Evolutionary conservation across 805 yeast genomes (phyloP).

Genomic region (Kodamaea jinghongensis): DNA sequence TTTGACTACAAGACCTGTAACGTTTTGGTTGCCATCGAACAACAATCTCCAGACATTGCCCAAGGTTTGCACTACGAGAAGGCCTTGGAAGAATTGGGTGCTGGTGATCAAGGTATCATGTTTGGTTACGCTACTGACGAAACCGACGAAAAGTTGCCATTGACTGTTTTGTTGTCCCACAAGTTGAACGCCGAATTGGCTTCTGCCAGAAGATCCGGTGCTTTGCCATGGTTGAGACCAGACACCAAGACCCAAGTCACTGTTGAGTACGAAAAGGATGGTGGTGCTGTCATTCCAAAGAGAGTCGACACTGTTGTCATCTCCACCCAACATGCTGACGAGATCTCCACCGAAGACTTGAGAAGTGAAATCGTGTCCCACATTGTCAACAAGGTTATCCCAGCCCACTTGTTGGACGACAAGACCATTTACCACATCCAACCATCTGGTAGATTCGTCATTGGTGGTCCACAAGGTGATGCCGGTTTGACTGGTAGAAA

Average conservation of each 20-base stretch:
- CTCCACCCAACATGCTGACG: slow-evolving; percentile 97
- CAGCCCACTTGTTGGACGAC: slow-evolving; percentile 85
- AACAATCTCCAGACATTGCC: slow-evolving; percentile 98
- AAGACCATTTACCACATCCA: slow-evolving; percentile 97
- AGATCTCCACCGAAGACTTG: slow-evolving; percentile 88
- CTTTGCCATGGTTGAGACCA: slow-evolving; percentile 96
- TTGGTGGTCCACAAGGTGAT: slow-evolving; percentile 99
- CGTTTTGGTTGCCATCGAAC: slow-evolving; percentile 98
- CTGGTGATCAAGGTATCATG: slow-evolving; percentile 99
- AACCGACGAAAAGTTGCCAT: slow-evolving; percentile 95
- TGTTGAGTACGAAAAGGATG: slow-evolving; percentile 89
- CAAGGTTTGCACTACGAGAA: slow-evolving; percentile 98
- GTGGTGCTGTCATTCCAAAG: slow-evolving; percentile 92
- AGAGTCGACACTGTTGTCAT: slow-evolving; percentile 98
- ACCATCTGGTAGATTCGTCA: slow-evolving; percentile 99
- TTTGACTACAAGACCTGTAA: slow-evolving; percentile 99
- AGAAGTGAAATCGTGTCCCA: slow-evolving; percentile 75
- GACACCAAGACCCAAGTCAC: slow-evolving; percentile 99
- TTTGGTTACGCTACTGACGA: slow-evolving; percentile 99
- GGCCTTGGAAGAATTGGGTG: slow-evolving; percentile 96
- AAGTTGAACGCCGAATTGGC: slow-evolving; percentile 96
- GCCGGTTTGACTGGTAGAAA: slow-evolving; percentile 99
- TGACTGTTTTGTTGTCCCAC: slow-evolving; percentile 92
- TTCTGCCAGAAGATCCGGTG: slow-evolving; percentile 94
- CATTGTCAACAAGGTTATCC: slow-evolving; percentile 88